Base-by-base conservation (phyloP, 495 filamentous ascomycete genomes). In the Jackrogersella minutella region DNA sequence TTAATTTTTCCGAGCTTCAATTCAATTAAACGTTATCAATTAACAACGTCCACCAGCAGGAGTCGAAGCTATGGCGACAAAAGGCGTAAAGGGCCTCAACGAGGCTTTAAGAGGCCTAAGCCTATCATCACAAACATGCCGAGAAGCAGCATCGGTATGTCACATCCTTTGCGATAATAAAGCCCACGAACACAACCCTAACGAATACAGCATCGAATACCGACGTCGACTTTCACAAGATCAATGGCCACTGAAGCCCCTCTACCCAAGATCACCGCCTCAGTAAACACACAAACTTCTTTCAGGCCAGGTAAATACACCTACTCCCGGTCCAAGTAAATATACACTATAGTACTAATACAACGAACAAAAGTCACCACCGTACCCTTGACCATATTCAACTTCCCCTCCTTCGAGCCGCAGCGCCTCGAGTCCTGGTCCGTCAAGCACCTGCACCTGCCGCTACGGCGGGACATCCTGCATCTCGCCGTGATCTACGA, bases 401-500 rank as follows among this genome's bases (percentile, higher is more conserved):
- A 83, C 69, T 99, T 97, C 82, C 95, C 96, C 31, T 81, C 87
- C 13, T 88, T 98, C 81, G 93, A 97, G 76, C 95, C 95, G 19
- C 74, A 87, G 44, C 85, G 87, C 33, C 90, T 96, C 74, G 86
- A 91, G 63, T 76, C 87, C 74, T 98, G 93, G 82, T 88, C 90
- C 6, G 76, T 85, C 58, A 91, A 89, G 62, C 91, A 97, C 74
- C 88, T 99, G 5, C 74, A 88, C 73, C 84, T 97, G 43, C 95
- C 95, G 5, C 82, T 97, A 13, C 91, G 95, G 8, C 88, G 90
- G 72, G 95, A 99, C 72, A 88, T 99, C 57, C 88, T 99, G 16
- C 96, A 98, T 77, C 86, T 93, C 26, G 95, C 96, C 61, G 85
- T 98, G 16, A 74, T 97, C 60, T 98, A 90, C 85, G 95, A 99